Base-by-base conservation (phyloP, 495 filamentous ascomycete species). In the Penicillium maclennaniae region DNA sequence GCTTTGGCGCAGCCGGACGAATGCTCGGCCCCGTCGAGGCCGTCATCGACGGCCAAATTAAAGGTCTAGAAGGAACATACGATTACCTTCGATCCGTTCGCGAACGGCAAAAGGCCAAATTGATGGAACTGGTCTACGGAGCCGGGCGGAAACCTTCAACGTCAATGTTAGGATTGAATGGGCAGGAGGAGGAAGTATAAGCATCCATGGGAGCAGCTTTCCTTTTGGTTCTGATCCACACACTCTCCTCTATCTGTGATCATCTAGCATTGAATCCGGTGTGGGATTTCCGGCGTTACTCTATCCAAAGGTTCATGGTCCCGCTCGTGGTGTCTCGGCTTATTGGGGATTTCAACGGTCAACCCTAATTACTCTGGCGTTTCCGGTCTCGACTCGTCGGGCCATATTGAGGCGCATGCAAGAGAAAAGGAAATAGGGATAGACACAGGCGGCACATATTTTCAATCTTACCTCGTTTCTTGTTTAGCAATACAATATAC, bases 51-150 rank as follows among this genome's bases (percentile, higher is more conserved):
- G 88, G 89, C 57, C 91, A 96, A 71, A 90, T 96, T 49, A 68
- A 75, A 8, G 90, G 91, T 0, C 65, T 96, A 27, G 87, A 92
- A 49, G 84, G 86, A 19, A 90, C 87, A 8, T 88, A 89, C 48
- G 76, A 80, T 17, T 87, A 92, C 62, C 73, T 96, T 5, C 84
- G 84, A 44, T 77, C 75, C 6, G 81, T 91, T 17, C 77, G 91
- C 47, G 81, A 87, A 61, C 79, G 77, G 51, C 91, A 96, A 74
- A 95, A 91, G 74, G 78, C 82, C 26, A 91, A 87, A 72, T 69
- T 92, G 57, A 81, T 95, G 81, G 87, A 92, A 74, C 80, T 85
- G 71, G 67, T 91, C 2, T 92, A 87, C 70, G 87, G 87, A 1
- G 74, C 79, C 14, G 79, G 79, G 21, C 69, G 73, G 45, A 69